Base-by-base conservation (phyloP, 2,329 filamentous ascomycete species). In the Epicoccum nigrum region DNA sequence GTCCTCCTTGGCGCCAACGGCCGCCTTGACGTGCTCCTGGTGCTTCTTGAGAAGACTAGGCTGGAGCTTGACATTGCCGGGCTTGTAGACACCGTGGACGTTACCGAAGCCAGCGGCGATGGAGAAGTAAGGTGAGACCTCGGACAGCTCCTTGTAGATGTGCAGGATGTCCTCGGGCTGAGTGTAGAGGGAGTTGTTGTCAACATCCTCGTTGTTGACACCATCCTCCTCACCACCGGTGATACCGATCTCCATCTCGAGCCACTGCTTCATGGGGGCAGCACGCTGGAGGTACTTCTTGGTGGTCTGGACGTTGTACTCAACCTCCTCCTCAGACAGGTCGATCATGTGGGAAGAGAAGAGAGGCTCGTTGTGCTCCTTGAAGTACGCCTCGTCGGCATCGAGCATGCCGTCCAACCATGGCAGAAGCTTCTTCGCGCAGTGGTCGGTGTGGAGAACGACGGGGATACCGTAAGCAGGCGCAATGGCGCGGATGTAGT, bases 271-370 rank as follows among this genome's bases (percentile, higher is more conserved):
- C 90, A 97, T 91, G 68, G 92, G 92, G 41, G 92, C 91, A 73
- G 89, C 90, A 66, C 93, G 89, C 86, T 96, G 88, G 60, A 97
- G 85, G 83, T 99, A 65, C 55, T 63, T 62, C 54, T 60, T 63
- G 34, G 93, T 97, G 73, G 90, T 97, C 73, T 88, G 76, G 70
- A 99, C 88, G 86, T 99, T 97, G 79, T 84, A 91, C 56, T 94
- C 85, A 62, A 56, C 54, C 48, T 85, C 74, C 83, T 97, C 93
- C 82, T 97, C 94, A 20, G 89, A 94, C 32, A 74, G 46, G 78
- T 99, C 94, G 72, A 97, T 96, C 94, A 99, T 99, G 87, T 99
- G 94, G 67, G 86, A 90, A 74, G 87, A 92, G 86, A 95, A 97
- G 58, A 97, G 88, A 62, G 94, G 93, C 78, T 92, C 89, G 45